Evolutionary conservation across 164 flowering plant genomes (phyloP), one percentile per base, ranked within the genome.

Genomic region (Warburgia ugandensis): DNA sequence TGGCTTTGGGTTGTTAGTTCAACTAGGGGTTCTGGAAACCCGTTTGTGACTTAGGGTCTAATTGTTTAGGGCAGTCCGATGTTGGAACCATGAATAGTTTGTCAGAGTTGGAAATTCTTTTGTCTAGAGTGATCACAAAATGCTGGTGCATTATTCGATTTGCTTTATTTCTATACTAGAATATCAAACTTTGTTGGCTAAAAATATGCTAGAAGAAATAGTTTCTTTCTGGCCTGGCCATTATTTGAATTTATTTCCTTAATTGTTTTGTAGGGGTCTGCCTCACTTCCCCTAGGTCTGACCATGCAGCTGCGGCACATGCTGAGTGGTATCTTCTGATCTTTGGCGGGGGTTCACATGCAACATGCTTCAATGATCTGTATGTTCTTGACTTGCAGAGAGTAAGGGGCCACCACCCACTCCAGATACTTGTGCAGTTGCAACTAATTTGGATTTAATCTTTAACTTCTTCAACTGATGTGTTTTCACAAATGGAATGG

Each of bases 401-500:
- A 57, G 97, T 94, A 72, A 79, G 90, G 54, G 33, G 25, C 27
- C 22, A 44, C 16, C 12, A 25, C 40, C 29, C 11, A 38, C 30
- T 48, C n/a, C 13, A 8, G 3, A 27, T 22, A 21, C 0, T 42
- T 45, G 13, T 7, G 48, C 20, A n/a, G 28, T 7, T 12, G 3
- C 27, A 13, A 13, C 20, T 39, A 39, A 19, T 39, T 5, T n/a
- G 6, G 16, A 16, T 22, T 16, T 14, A 22, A 26, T 9, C 19
- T 29, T 19, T 30, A 3, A 31, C n/a, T 3, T 13, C n/a, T 44
- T 21, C 31, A 6, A 9, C 28, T 69, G 43, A 45, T 51, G 45
- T 60, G 58, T n/a, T n/a, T n/a, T n/a, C n/a, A 52, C 61, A 94
- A 97, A 94, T 89, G 99, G 99, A 94, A 68, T 94, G 99, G 99